A percentile compares a stretch with the other conserved stretches of the same genome.
Conservation (phyloP, 2,329 filamentous ascomycete species). For the Paecilomyces formosus region DNA sequence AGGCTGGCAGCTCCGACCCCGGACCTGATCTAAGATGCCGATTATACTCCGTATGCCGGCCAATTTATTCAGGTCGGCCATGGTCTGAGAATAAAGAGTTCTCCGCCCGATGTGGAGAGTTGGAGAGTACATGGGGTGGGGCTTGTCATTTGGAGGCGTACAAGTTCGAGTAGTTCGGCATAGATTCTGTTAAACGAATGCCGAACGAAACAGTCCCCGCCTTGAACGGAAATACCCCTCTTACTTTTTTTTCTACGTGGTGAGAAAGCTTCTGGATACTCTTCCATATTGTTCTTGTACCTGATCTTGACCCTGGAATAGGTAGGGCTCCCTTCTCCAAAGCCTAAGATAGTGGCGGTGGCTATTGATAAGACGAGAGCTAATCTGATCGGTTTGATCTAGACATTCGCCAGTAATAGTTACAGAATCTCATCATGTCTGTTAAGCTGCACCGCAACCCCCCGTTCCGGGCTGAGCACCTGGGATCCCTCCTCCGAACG, state of each 20-base stretch:
- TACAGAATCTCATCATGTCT: conserved; percentile 16
- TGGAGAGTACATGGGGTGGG: not conserved
- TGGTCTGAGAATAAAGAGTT: not conserved
- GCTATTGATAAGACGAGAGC: not conserved
- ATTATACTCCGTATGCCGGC: not conserved
- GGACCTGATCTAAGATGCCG: not conserved
- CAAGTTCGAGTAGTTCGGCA: not conserved
- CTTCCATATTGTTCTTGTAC: not conserved
- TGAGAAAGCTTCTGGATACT: not conserved
- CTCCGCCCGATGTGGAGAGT: not conserved
- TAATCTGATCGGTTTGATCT: not conserved
- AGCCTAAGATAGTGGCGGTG: not conserved
- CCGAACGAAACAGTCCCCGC: not conserved
- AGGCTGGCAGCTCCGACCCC: not conserved
- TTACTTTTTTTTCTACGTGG: not conserved
- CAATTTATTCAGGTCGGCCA: not conserved
- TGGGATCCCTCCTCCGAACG: conserved; percentile 64
- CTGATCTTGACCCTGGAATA: not conserved
- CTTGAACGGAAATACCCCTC: not conserved
- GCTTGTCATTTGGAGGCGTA: not conserved
- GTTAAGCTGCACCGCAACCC: conserved; percentile 37
- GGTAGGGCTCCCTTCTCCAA: not conserved
- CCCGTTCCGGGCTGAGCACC: conserved; percentile 65
- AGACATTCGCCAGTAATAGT: not conserved
- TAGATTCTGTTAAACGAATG: not conserved